Base-by-base conservation (phyloP, 2,329 filamentous ascomycete species). In the Calonectria fujianensis region DNA sequence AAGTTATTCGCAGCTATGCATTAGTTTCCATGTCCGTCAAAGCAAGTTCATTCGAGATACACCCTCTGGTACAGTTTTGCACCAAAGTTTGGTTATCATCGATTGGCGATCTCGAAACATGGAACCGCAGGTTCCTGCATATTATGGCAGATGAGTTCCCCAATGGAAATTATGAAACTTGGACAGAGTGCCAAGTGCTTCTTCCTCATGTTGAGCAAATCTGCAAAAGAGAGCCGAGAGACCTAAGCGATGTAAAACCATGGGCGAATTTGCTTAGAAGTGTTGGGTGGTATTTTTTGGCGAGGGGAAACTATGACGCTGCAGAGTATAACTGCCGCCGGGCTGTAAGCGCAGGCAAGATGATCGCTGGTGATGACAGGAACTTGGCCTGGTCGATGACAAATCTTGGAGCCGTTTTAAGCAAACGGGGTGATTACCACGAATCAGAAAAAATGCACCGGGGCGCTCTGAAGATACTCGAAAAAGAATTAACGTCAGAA, bases 381-480 rank as follows among this genome's bases (percentile, higher is more conserved):
- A 27, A 8, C 2, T 29, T 29, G 27, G 13, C 27, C 4, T 0
- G 0, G 5, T 29, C 3, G 13, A 20, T 57, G 14, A 1, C 2
- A 18, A 32, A 20, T 10, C 35, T 68, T 31, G 48, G 14, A 24
- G 0, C 3, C 3, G 4, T 16, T 29, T 16, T 68, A 16, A 0
- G 10, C 0, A 2, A 8, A 0, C 65, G 18, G n/a, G 65, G 48
- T 10, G 20, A 24, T 5, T 39, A 54, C 32, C 7, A 74, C n/a
- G 76, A 80, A 69, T 79, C 79, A 32, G 77, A 79, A 65, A 6
- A 20, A 20, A 31, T 67, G 11, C 13, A 45, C 9, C 48, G 35
- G 18, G 11, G 41, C 1, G 24, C 13, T 4, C 1, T 52, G 1
- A 27, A 54, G 24, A 51, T 68, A 10, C 0, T 1, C 1, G 14